Evolutionary conservation across 2,329 filamentous ascomycete genomes (phyloP).

Genomic region (Chrysoporthe austroafricana): DNA sequence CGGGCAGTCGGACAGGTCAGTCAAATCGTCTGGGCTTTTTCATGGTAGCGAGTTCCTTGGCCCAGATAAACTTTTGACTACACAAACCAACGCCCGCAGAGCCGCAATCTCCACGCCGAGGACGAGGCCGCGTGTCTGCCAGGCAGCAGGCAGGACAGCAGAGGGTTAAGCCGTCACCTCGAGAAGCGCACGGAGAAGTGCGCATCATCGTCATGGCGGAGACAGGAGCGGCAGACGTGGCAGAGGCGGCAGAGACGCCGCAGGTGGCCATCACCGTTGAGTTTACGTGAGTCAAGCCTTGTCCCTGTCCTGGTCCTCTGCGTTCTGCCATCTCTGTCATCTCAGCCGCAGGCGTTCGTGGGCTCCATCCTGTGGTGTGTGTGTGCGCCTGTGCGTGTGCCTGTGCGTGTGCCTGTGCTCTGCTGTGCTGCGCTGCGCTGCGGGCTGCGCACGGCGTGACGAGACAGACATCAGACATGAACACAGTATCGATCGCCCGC

Average conservation of each 20-base stretch:
- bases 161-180: background rate
- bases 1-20: background rate
- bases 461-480: background rate
- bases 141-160: background rate
- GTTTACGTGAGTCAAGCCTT: constrained; percentile 51
- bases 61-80: constrained; percentile 18
- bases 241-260: constrained; percentile 28
- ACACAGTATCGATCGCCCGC: constrained; percentile 1
- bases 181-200: background rate
- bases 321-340: background rate
- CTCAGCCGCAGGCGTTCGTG: constrained; percentile 1
- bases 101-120: constrained; percentile 14
- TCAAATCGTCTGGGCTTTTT: background rate
- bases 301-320: background rate
- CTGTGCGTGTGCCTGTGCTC: constrained; percentile 22
- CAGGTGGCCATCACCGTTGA: constrained; percentile 63
- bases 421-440: background rate
- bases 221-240: background rate
- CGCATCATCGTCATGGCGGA: constrained; percentile 3
- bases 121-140: no score
- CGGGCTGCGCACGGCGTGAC: background rate
- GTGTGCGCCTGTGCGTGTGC: no score
- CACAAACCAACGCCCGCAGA: constrained; percentile 22
- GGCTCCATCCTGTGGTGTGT: constrained; percentile 11
- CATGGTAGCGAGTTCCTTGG: background rate